Conservation (phyloP, 1,139 yeast genomes). For the Geotrichum restrictum region DNA sequence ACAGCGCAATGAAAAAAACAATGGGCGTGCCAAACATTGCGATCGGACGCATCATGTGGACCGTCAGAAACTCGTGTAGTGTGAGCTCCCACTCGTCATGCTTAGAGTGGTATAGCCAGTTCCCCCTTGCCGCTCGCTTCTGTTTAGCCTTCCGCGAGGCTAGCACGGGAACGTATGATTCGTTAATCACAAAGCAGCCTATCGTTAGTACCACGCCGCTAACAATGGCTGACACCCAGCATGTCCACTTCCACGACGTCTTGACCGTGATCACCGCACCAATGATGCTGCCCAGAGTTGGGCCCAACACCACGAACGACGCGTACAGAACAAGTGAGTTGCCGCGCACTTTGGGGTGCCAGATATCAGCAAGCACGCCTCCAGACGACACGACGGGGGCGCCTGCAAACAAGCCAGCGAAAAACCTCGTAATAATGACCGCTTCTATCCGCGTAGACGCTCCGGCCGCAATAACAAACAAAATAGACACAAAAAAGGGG, state of each 20-base stretch:
- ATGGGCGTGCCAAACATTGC: constrained; percentile 47
- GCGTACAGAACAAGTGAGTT: constrained; percentile 67
- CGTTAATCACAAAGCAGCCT: constrained; percentile 51
- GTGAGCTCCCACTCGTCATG: constrained; percentile 46
- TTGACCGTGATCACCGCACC: constrained; percentile 52
- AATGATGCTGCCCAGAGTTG: constrained; percentile 61
- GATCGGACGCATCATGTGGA: constrained; percentile 45
- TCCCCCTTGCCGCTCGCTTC: constrained; percentile 57
- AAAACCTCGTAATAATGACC: constrained; percentile 62
- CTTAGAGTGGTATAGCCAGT: constrained; percentile 44
- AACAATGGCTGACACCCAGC: constrained; percentile 41
- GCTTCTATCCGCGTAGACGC: constrained; percentile 44
- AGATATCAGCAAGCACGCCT: constrained; percentile 64
- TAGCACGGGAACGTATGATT: constrained; percentile 68
- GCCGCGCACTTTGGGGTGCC: constrained; percentile 57
- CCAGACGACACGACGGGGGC: constrained; percentile 85
- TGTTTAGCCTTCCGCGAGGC: constrained; percentile 54
- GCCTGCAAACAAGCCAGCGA: constrained; percentile 72
- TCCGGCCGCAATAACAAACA: constrained; percentile 1
- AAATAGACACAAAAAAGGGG: constrained; percentile 47
- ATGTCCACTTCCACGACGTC: constrained; percentile 42
- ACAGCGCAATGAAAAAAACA: constrained; percentile 42
- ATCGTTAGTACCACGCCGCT: constrained; percentile 45
- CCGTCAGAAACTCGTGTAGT: constrained; percentile 39
- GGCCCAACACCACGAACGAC: constrained; percentile 65